Evolutionary conservation across 1,284 basidiomycete genomes (phyloP).

Genomic region (Tetrapyrgos nigripes): DNA sequence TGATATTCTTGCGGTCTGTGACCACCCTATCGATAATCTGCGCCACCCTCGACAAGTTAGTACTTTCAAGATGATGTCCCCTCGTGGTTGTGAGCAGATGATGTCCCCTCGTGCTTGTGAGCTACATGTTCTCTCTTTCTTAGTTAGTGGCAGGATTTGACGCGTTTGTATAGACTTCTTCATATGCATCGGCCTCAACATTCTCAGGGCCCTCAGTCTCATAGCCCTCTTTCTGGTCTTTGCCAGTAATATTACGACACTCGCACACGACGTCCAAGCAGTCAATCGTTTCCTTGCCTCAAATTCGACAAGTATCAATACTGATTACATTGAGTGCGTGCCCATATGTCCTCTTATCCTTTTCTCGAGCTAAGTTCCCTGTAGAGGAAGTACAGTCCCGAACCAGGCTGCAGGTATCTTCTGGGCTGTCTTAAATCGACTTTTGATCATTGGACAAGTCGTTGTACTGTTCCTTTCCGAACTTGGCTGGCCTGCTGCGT

Average conservation of each 20-base stretch:
- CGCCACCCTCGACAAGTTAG: background rate
- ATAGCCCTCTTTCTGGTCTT: conserved; percentile 82
- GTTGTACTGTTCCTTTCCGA: conserved; percentile 84
- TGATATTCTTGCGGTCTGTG: background rate
- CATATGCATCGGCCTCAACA: conserved; percentile 83
- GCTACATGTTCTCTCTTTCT: too few species aligned
- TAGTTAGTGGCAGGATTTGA: conserved; percentile 6
- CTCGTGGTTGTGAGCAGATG: conserved; percentile 38
- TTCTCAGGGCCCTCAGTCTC: conserved; percentile 79
- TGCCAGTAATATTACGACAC: conserved; percentile 80
- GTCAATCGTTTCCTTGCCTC: conserved; percentile 66
- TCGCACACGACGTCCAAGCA: conserved; percentile 81
- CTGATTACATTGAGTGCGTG: conserved; percentile 81
- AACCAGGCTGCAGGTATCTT: conserved; percentile 89
- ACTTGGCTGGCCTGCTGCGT: conserved; percentile 73
- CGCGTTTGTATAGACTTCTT: conserved; percentile 63
- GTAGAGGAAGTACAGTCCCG: conserved; percentile 82
- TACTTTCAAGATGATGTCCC: conserved; percentile 25
- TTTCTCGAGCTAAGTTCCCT: background rate
- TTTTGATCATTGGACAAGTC: conserved; percentile 85
- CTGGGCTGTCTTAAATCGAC: conserved; percentile 85
- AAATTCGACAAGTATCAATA: conserved; percentile 55
- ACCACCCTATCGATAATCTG: background rate
- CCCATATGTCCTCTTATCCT: too few species aligned
- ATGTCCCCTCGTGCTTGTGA: conserved; percentile 41